Evolutionary conservation across 1,139 yeast genomes (phyloP).

Genomic region (Yamadazyma aaseri): DNA sequence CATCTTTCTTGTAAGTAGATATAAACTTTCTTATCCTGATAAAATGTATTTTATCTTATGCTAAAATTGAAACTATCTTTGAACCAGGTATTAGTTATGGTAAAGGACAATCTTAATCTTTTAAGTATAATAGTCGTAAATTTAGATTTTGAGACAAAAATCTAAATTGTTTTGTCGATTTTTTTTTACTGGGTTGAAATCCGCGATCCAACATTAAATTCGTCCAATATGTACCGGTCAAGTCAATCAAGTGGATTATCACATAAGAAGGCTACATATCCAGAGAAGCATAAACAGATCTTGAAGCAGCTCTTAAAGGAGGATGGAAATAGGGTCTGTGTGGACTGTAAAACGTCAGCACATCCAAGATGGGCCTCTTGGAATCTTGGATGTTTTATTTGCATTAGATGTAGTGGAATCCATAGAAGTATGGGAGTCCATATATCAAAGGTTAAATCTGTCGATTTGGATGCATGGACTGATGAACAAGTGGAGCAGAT

Average conservation of each 20-base stretch:
- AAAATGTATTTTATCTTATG: too few relatives aligned
- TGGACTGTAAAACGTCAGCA: constrained; percentile 84
- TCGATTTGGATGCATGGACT: constrained; percentile 95
- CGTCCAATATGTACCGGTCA: constrained; percentile 7
- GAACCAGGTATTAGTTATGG: too few relatives aligned
- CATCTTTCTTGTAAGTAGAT: constrained; percentile 1
- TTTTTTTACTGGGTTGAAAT: too few relatives aligned
- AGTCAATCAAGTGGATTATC: constrained; percentile 31
- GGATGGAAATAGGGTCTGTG: constrained; percentile 74
- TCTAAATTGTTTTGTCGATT: too few relatives aligned
- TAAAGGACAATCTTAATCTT: too few relatives aligned
- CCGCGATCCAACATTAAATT: constrained; percentile 1
- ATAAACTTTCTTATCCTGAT: too few relatives aligned
- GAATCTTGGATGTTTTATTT: constrained; percentile 89
- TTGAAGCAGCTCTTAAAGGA: constrained; percentile 73
- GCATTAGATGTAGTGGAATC: constrained; percentile 91
- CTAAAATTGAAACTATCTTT: too few relatives aligned
- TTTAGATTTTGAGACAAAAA: too few relatives aligned
- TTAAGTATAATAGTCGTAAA: neutral
- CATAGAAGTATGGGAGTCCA: constrained; percentile 97
- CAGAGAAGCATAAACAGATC: constrained; percentile 63
- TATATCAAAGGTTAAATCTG: constrained; percentile 80
- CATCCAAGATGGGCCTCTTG: constrained; percentile 99
- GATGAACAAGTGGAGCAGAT: constrained; percentile 84
- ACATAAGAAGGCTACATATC: constrained; percentile 38